Percentiles rank a stretch among this genome's conserved stretches.
Conservation (phyloP, 805 yeast genomes). For the Teunomyces funiuensis region DNA sequence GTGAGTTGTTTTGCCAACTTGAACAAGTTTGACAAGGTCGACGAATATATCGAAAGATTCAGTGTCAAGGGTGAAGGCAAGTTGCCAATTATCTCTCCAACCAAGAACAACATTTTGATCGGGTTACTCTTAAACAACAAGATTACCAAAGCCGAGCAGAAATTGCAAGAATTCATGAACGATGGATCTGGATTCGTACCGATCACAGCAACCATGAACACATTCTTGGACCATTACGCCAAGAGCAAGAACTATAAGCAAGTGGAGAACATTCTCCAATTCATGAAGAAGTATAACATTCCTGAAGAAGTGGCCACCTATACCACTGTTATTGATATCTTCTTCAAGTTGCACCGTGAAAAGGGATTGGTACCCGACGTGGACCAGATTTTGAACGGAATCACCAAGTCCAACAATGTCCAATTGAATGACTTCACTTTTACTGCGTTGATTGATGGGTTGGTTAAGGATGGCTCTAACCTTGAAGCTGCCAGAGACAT, state of each 20-base stretch:
- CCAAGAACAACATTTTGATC: conserved; percentile 46
- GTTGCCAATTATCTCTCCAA: conserved; percentile 33
- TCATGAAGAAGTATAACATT: conserved; percentile 42
- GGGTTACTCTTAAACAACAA: conserved; percentile 43
- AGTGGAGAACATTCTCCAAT: conserved; percentile 44
- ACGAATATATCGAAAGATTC: conserved; percentile 34
- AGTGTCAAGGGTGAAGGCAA: conserved; percentile 18
- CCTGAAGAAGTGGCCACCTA: conserved; percentile 63
- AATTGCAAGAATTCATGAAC: conserved; percentile 36
- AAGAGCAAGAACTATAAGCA: conserved; percentile 45
- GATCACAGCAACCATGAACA: conserved; percentile 51
- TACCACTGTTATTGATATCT: conserved; percentile 55
- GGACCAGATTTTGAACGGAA: conserved; percentile 39
- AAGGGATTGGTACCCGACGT: conserved; percentile 45
- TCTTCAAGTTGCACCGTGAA: conserved; percentile 46
- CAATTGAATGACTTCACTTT: conserved; percentile 46
- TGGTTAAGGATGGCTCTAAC: conserved; percentile 48
- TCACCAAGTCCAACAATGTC: conserved; percentile 32
- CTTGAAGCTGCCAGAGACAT: conserved; percentile 52
- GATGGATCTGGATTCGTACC: conserved; percentile 41
- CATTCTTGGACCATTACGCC: conserved; percentile 45
- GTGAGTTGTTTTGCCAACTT: conserved; percentile 46
- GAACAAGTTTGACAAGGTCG: conserved; percentile 42
- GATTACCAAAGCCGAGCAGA: conserved; percentile 45
- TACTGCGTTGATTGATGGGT: conserved; percentile 53